phyloP scores from a whole-genome alignment of 768 basidiomycete species.

The Kwoniella pini region DNA sequence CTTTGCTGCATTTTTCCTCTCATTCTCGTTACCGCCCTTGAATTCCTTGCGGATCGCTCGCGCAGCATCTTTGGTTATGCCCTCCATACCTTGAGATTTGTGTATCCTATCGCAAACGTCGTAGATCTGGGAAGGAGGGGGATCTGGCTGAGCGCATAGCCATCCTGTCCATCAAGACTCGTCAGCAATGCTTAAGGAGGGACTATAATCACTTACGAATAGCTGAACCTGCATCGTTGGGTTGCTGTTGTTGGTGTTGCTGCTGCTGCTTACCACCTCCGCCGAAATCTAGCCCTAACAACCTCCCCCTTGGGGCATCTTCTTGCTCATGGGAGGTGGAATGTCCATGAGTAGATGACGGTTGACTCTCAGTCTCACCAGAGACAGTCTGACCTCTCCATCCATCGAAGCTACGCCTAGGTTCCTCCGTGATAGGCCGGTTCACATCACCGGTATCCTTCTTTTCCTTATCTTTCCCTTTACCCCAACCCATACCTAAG shows the following conservation, averaged over 20 bases:
- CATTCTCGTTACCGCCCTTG: slow-evolving; percentile 59
- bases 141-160: slow-evolving; percentile 35
- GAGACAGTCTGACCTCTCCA: slow-evolving; percentile 10
- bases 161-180: slow-evolving; percentile 20
- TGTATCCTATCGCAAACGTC: slow-evolving; percentile 85
- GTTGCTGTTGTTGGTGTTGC: slow-evolving; percentile 8
- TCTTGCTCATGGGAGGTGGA: slow-evolving; percentile 30
- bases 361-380: slow-evolving; percentile 30
- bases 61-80: slow-evolving; percentile 78
- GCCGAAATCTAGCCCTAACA: slow-evolving; percentile 22
- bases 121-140: slow-evolving; percentile 68
- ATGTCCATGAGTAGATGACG: slow-evolving; percentile 28
- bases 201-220: slow-evolving; percentile 37
- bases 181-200: not conserved
- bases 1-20: slow-evolving; percentile 33
- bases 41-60: slow-evolving; percentile 80
- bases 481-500: slow-evolving; percentile 35
- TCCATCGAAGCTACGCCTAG: slow-evolving; percentile 20
- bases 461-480: slow-evolving; percentile 24
- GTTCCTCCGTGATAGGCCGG: slow-evolving; percentile 9
- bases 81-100: slow-evolving; percentile 59
- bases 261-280: slow-evolving; percentile 10
- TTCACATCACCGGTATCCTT: not conserved
- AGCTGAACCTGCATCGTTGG: slow-evolving; percentile 35
- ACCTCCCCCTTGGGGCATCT: slow-evolving; percentile 12